Conservation (phyloP, 805 yeast species). For the Suhomyces vadensis region DNA sequence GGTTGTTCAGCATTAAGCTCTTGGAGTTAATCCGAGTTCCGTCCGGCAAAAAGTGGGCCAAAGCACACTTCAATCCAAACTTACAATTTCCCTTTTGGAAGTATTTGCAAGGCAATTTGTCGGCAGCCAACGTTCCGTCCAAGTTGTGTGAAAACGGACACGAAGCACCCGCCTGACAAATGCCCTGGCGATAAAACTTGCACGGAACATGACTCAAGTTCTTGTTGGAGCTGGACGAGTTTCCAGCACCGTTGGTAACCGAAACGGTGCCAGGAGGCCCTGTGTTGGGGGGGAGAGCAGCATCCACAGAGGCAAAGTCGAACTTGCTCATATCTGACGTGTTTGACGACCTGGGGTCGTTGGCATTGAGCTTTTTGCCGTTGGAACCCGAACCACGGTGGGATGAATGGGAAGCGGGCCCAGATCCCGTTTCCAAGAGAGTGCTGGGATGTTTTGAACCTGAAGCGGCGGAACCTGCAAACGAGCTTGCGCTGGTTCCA, state of each 20-base stretch:
- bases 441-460: too few species aligned
- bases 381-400: background rate
- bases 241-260: constrained; percentile 13
- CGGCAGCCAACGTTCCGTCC: constrained; percentile 54
- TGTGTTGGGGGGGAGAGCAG: constrained; percentile 36
- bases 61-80: constrained; percentile 91
- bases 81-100: constrained; percentile 96
- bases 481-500: too few species aligned
- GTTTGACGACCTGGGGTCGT: constrained; percentile 3
- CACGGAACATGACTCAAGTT: constrained; percentile 95
- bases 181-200: constrained; percentile 87
- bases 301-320: constrained; percentile 16
- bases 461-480: too few species aligned
- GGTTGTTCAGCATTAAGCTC: constrained; percentile 12
- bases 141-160: constrained; percentile 89
- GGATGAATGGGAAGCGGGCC: background rate
- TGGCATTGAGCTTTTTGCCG: background rate
- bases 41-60: constrained; percentile 87
- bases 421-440: too few species aligned
- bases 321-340: constrained; percentile 7
- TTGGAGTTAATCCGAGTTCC: constrained; percentile 74
- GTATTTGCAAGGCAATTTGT: constrained; percentile 78
- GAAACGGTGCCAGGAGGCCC: constrained; percentile 36
- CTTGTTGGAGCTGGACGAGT: constrained; percentile 21
- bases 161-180: constrained; percentile 89